Conservation (phyloP, 331 rosid species). For the Cydonia oblonga region DNA sequence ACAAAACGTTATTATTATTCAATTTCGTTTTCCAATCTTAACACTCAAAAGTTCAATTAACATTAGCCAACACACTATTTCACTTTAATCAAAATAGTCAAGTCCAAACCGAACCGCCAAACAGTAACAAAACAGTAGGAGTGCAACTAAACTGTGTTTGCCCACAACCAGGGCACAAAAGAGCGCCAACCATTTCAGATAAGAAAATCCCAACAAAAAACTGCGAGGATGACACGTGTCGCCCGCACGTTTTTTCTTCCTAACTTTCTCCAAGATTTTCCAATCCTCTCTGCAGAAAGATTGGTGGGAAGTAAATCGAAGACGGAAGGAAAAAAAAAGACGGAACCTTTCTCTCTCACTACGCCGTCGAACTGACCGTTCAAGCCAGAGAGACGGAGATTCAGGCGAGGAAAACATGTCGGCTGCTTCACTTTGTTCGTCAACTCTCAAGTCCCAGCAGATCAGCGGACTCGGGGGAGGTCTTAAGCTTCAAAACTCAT, state of each 20-base stretch:
- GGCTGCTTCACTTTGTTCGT: slow-evolving; percentile 59
- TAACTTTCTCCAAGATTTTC: slow-evolving; percentile 1
- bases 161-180: not conserved
- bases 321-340: not conserved
- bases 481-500: slow-evolving; percentile 34
- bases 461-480: slow-evolving; percentile 46
- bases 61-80: too few species aligned
- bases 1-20: too few species aligned
- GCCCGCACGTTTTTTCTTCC: slow-evolving; percentile 11
- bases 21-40: too few species aligned
- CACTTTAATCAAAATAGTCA: too few species aligned
- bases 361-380: slow-evolving; percentile 12
- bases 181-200: slow-evolving; percentile 79
- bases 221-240: slow-evolving; percentile 33
- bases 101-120: not conserved
- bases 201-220: slow-evolving; percentile 43
- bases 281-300: not conserved
- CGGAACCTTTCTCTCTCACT: slow-evolving; percentile 3
- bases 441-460: slow-evolving; percentile 68
- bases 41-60: too few species aligned
- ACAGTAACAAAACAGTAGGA: not conserved
- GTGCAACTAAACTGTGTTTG: too few species aligned
- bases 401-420: slow-evolving; percentile 33
- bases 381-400: slow-evolving; percentile 16
- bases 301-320: not conserved